These are phyloP conservation scores for Talaromyces wortmannii DNA, from an alignment of 495 filamentous ascomycete genomes.

Conservation along the genomic window DNA sequence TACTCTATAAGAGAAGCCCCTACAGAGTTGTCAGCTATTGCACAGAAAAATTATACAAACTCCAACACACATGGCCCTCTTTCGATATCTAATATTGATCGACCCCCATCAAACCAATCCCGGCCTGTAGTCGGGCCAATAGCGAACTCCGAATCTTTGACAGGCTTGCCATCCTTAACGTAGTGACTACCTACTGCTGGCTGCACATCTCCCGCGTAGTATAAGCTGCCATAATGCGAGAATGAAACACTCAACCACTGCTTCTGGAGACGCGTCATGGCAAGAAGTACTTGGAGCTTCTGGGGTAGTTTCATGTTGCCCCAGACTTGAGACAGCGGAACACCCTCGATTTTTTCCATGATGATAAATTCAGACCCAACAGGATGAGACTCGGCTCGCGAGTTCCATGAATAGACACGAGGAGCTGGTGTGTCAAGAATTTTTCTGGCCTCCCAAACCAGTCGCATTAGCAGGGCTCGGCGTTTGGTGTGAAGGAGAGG, in stretches of 20 bases:
- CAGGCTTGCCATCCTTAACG: slow-evolving; percentile 13
- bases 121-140: slow-evolving; percentile 24
- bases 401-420: slow-evolving; percentile 21
- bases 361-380: slow-evolving; percentile 31
- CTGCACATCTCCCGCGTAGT: slow-evolving; percentile 16
- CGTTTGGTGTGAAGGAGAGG: not conserved
- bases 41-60: slow-evolving; percentile 1
- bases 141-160: slow-evolving; percentile 20
- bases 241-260: slow-evolving; percentile 22
- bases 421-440: slow-evolving; percentile 18
- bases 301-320: slow-evolving; percentile 16
- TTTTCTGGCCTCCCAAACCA: slow-evolving; percentile 10
- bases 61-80: slow-evolving; percentile 20
- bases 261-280: slow-evolving; percentile 23
- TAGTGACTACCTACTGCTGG: slow-evolving; percentile 9
- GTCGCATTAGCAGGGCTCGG: not conserved
- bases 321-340: slow-evolving; percentile 23
- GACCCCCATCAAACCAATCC: slow-evolving; percentile 22
- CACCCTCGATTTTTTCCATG: slow-evolving; percentile 22
- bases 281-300: slow-evolving; percentile 21
- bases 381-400: slow-evolving; percentile 14
- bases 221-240: slow-evolving; percentile 24
- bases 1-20: slow-evolving; percentile 18
- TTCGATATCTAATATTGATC: slow-evolving; percentile 19
- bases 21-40: slow-evolving; percentile 1